Percentiles rank a stretch among this genome's conserved stretches.
Conservation (phyloP, 345 rosid species). For the Eucalyptus lansdowneana region DNA sequence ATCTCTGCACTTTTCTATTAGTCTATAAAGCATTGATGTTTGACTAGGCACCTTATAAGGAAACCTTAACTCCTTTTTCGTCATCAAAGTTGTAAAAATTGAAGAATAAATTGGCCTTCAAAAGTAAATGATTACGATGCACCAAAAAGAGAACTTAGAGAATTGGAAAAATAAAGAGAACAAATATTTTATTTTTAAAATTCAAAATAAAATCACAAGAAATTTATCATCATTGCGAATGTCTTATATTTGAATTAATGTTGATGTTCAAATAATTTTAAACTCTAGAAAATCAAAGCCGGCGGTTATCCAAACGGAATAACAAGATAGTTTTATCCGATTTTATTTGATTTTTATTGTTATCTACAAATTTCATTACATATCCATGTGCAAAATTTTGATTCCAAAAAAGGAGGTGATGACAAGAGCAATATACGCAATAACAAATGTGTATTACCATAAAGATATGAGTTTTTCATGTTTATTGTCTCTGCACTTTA, state of each 20-base stretch:
- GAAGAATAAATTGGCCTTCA: too few relatives aligned
- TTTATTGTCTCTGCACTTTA: background rate
- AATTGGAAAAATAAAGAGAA: background rate
- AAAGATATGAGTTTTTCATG: background rate
- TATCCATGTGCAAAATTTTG: background rate
- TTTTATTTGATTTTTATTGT: background rate
- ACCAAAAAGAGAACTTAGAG: background rate
- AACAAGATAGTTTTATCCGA: background rate
- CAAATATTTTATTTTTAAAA: too few relatives aligned
- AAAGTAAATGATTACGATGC: too few relatives aligned
- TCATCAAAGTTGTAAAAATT: too few relatives aligned
- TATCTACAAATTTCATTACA: background rate
- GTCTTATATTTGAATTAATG: background rate
- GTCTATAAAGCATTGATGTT: too few relatives aligned
- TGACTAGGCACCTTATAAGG: too few relatives aligned
- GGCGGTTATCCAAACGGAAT: background rate
- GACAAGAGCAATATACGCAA: background rate
- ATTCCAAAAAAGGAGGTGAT: background rate
- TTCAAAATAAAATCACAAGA: background rate
- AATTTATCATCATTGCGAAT: too few relatives aligned
- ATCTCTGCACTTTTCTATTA: too few relatives aligned
- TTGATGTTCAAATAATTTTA: background rate
- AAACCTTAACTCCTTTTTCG: too few relatives aligned
- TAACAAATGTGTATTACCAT: background rate
- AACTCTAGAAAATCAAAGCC: background rate